Base-by-base conservation (phyloP, 352 stramenopile species). In the Phytophthora sp. region DNA sequence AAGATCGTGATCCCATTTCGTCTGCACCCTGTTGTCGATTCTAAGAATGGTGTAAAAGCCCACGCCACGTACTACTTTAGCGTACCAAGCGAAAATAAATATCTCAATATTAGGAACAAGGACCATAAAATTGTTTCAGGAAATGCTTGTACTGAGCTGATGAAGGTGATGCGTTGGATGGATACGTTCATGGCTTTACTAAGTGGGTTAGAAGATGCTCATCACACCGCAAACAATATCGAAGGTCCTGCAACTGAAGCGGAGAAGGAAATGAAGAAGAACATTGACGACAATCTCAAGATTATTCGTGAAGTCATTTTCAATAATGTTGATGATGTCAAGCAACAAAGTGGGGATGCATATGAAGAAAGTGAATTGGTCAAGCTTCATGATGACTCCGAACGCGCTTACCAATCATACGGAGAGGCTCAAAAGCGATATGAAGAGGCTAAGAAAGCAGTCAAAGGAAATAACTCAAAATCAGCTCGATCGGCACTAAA, bases 111-210 rank as follows among this genome's bases (percentile, higher is more conserved):
- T 51, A 67, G 42, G 2, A 23, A 67, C 41, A 49, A 42, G 21
- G 16, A 60, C 3, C 21, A 51, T 35, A 56, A 67, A 50, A 9
- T 2, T 49, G 59, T 60, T 47, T 67, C 59, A 35, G 57, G 57
- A 35, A 57, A 55, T 6, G 55, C 31, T 49, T 55, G 18, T 24
- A 30, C 36, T 39, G 36, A 26, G 5, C 27, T 58, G 39, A 47
- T 58, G 24, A 58, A 50, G 16, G 26, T 20, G 13, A 63, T 63
- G 4, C 27, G 44, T 7, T 63, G 55, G 55, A 56, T 63, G 55
- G 55, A 63, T 38, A 63, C 55, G 16, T 63, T 63, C 26, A 13
- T 53, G 15, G n/a, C 35, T 1, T 21, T 63, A 8, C 9, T 53
- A 18, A 52, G 27, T n/a, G 39, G 29, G 12, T 26, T 61, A 12